A percentile compares a stretch with the other conserved stretches of the same genome.
phyloP scores from a whole-genome alignment of 176 grass and related monocot species.

The Avena eriantha region DNA sequence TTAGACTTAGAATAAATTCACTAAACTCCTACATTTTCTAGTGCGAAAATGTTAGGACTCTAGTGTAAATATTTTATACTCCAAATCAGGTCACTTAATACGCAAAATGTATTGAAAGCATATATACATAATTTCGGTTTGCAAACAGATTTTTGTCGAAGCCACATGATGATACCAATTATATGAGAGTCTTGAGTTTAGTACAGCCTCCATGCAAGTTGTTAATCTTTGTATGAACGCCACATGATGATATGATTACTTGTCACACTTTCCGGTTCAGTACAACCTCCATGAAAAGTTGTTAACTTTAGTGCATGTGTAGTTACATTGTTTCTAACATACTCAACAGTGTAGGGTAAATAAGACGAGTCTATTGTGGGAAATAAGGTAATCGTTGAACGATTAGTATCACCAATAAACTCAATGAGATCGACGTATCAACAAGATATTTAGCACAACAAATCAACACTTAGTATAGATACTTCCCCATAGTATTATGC shows the following conservation, averaged over 20 bases:
- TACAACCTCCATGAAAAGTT: background rate
- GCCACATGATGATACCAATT: conserved; percentile 41
- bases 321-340: conserved; percentile 37
- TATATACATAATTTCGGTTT: background rate
- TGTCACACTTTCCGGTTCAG: background rate
- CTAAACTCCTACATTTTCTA: background rate
- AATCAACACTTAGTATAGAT: background rate
- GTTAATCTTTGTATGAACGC: conserved; percentile 28
- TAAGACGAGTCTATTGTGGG: conserved; percentile 13
- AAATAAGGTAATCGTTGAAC: background rate
- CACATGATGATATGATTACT: conserved; percentile 36
- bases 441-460: background rate
- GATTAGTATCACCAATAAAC: background rate
- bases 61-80: too few species aligned
- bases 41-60: background rate
- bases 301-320: conserved; percentile 47
- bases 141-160: conserved; percentile 23
- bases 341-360: conserved; percentile 26
- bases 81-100: too few species aligned
- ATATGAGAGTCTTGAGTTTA: conserved; percentile 22
- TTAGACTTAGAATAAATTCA: background rate
- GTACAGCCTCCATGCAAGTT: background rate
- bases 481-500: background rate
- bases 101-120: background rate
- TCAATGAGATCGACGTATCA: background rate